Percentiles rank a stretch among this genome's conserved stretches.
These are phyloP conservation scores for Colletotrichum cordylinicola DNA, from an alignment of 2,329 filamentous ascomycete genomes.

Conservation along the genomic window DNA sequence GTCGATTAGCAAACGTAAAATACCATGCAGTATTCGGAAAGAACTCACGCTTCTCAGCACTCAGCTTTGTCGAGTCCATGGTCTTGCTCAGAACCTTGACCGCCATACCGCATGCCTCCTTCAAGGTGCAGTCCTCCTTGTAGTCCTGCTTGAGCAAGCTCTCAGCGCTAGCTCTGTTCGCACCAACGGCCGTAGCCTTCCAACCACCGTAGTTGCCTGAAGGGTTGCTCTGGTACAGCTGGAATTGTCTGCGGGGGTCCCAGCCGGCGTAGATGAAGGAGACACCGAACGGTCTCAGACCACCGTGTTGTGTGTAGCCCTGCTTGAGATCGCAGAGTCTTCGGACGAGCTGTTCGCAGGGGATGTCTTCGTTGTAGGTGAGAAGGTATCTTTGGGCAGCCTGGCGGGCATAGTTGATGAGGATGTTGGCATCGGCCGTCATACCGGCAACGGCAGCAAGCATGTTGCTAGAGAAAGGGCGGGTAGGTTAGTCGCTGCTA, in stretches of 20 bases:
- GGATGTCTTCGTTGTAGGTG: conserved; percentile 99
- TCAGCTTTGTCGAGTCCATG: conserved; percentile 99
- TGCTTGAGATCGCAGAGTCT: conserved; percentile 98
- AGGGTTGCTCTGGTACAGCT: conserved; percentile 98
- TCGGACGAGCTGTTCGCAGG: conserved; percentile 97
- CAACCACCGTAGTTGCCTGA: conserved; percentile 98
- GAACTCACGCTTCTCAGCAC: conserved; percentile 95
- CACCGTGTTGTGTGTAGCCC: conserved; percentile 98
- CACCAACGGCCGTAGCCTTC: conserved; percentile 98
- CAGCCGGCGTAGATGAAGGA: conserved; percentile 99
- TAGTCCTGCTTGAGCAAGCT: conserved; percentile 99
- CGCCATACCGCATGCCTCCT: conserved; percentile 95
- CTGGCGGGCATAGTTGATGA: conserved; percentile 99
- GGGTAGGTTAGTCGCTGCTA: not conserved
- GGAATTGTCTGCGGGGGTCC: conserved; percentile 95
- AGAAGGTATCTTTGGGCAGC: conserved; percentile 96
- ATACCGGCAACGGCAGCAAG: conserved; percentile 99
- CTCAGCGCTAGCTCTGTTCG: conserved; percentile 97
- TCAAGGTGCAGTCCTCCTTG: conserved; percentile 95
- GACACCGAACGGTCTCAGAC: conserved; percentile 96
- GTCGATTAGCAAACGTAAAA: conserved; percentile 13
- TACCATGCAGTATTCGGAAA: not conserved
- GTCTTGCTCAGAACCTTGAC: conserved; percentile 99
- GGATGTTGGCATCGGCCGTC: conserved; percentile 99
- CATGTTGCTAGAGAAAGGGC: conserved; percentile 80